Base-by-base conservation (phyloP, 106 monocot species). In the Dioscorea zingiberensis region DNA sequence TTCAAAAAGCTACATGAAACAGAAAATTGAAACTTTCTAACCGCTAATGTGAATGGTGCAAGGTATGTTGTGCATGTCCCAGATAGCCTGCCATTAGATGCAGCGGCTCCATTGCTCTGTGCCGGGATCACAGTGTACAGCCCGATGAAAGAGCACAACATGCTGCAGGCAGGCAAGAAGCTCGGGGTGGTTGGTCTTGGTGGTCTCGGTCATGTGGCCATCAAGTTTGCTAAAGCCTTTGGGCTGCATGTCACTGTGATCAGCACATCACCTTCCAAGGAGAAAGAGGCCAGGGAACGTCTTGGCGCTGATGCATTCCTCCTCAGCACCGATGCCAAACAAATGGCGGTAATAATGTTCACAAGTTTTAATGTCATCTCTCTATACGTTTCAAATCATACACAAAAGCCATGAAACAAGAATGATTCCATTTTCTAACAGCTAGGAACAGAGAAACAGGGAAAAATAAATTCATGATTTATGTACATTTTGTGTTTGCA, bases 151-250 rank as follows among this genome's bases (percentile, higher is more conserved):
- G 74, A 83, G 22, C 70, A 84, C 56, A 44, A 69, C 68, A 87
- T 87, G 83, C 66, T 84, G 4, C 47, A 72, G 38, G 25, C 79
- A 1, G 83, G 87, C 0, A 79, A 75, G 67, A 74, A 58, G 60
- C 80, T 87, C 8, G 87, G 87, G 4, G 77, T 87, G 5, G 87
- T 87, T 7, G 87, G 87, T 49, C 77, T 87, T 19, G 87, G 87
- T 23, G 87, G 87, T 1, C 83, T 87, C 2, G 87, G 83, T 5
- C 87, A 83, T 25, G 67, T 87, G 2, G 87, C 83, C 0, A 76
- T 87, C 63, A 87, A 87, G 71, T 80, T 87, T 32, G 87, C 76
- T 17, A 87, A 87, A 61, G 80, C 83, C 15, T 80, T 87, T 45
- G 83, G 83, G 3, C 51, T 87, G 12, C 74, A 72, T 11, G 87